Evolutionary conservation across 805 yeast species (phyloP), one percentile per base, ranked within the genome.

Genomic region (Metschnikowia dekortorum): DNA sequence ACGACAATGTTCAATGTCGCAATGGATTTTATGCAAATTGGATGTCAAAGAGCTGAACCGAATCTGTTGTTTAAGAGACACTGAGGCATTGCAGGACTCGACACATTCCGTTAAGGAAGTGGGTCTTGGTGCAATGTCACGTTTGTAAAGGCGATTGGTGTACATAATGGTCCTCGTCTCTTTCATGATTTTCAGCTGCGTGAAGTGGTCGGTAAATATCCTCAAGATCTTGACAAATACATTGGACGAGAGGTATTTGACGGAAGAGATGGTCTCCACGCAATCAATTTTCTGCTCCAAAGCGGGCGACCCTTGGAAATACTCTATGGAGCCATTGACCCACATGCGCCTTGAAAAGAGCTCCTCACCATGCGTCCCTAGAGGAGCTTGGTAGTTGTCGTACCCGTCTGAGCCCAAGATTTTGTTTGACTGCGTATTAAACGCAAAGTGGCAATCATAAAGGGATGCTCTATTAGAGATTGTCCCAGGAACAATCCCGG

Each of bases 21-120:
- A 84, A 67, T 92, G 99, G 37, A 92, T 88, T 51, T 78, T 76
- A 66, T 92, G 99, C 3, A 95, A 75, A 63, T 92, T 92, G 68
- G 83, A 84, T 1, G 94, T 84, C 47, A 94, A 64, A 10, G 88
- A 85, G 41, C 92, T 83, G 67, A 83, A 87, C 53, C 89, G 70
- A 55, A 82, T 75, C 34, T 82, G 71, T 37, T 80, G 73, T 7
- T 72, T 61, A 48, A 68, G 66, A 6, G 78, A 61, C 39, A 80
- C 77, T 22, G 11, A 14, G 14, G 26, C 22, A 8, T 30, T 14
- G 14, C 34, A 36, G 10, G 28, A 16, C 32, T 10, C 11, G 9
- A n/a, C 4, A 11, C 14, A 3, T 11, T 10, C 39, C 5, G 11
- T 6, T 5, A 34, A n/a, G 10, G 40, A 11, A 28, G 39, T 4